Evolutionary conservation across 2,329 filamentous ascomycete species (phyloP).

Genomic region (Shiraia sp.): DNA sequence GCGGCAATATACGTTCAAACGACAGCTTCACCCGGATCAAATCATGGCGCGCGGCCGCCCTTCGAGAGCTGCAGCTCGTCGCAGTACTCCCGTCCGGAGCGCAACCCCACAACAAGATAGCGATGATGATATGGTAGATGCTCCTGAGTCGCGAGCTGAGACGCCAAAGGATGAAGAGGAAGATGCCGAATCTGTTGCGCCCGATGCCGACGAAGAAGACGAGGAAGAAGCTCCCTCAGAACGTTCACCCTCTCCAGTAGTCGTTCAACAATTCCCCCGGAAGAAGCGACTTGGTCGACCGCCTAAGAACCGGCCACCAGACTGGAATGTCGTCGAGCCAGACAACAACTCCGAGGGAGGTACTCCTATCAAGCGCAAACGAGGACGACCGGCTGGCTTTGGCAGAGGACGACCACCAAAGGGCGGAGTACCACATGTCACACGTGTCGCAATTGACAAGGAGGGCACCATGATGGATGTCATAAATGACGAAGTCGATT

Average conservation of each 20-base stretch:
- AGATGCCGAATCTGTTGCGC: conserved; percentile 55
- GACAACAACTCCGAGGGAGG: conserved; percentile 54
- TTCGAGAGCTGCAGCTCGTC: conserved; percentile 45
- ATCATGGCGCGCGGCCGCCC: conserved; percentile 45
- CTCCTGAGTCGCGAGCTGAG: conserved; percentile 38
- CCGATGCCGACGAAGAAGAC: conserved; percentile 30
- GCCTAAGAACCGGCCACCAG: conserved; percentile 80
- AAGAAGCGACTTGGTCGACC: conserved; percentile 80
- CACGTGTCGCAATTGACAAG: conserved; percentile 85
- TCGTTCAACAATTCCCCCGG: conserved; percentile 65
- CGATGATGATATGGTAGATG: conserved; percentile 43
- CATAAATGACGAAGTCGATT: conserved; percentile 84
- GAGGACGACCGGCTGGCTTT: conserved; percentile 54
- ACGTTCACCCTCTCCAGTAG: conserved; percentile 49
- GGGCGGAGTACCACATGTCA: conserved; percentile 73
- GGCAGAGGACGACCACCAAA: conserved; percentile 75
- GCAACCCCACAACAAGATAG: conserved; percentile 42
- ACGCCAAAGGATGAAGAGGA: conserved; percentile 55
- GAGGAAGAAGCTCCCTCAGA: conserved; percentile 52
- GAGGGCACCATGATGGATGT: conserved; percentile 92
- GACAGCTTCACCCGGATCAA: too few relatives aligned
- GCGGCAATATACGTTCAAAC: too few relatives aligned
- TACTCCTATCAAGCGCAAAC: conserved; percentile 54
- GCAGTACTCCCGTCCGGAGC: conserved; percentile 42
- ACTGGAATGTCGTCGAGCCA: conserved; percentile 65